Evolutionary conservation across 2,329 filamentous ascomycete genomes (phyloP), one percentile per base, ranked within the genome.

Genomic region (Nothopassalora personata): DNA sequence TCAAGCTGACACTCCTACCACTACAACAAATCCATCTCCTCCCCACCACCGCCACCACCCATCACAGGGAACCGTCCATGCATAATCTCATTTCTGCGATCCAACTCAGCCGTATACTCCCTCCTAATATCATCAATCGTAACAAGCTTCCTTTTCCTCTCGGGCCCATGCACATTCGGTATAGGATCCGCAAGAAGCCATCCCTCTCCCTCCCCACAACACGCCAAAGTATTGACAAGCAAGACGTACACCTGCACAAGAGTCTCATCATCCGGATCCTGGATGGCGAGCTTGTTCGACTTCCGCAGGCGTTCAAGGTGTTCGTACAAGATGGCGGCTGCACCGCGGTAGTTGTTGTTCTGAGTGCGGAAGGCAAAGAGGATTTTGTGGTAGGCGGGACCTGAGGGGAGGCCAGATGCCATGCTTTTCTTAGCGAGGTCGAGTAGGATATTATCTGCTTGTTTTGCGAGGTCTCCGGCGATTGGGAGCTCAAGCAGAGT

Each of bases 211-310:
- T 86, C 80, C 52, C 89, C 86, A 45, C 97, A 91, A 64, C 91
- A 96, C 65, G 89, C 90, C 61, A 99, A 80, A 0, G 91, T 87
- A 72, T 99, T 99, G 77, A 99, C 96, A 48, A 99, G 83, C 61
- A 91, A 82, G n/a, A 97, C 78, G 68, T 96, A 94, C 69, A 90
- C 88, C 66, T 89, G 84, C 50, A 87, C 86, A 33, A 86, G 70
- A 39, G 79, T 80, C 59, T 82, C 81, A 61, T 83, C 82, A 50
- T 80, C 77, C 1, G 78, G 76, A 59, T 72, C 69, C 39, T 64
- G 67, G 47, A 66, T 50, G 9, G 55, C 58, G 5, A 63, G 54
- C 7, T 63, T 60, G 11, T 65, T 64, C 13, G 62, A 58, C 18
- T 65, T 49, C 18, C 66, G 65, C 39, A 86, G 75, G 7, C 79